Base-by-base conservation (phyloP, 305 asterid species). In the Rubia peregrina region DNA sequence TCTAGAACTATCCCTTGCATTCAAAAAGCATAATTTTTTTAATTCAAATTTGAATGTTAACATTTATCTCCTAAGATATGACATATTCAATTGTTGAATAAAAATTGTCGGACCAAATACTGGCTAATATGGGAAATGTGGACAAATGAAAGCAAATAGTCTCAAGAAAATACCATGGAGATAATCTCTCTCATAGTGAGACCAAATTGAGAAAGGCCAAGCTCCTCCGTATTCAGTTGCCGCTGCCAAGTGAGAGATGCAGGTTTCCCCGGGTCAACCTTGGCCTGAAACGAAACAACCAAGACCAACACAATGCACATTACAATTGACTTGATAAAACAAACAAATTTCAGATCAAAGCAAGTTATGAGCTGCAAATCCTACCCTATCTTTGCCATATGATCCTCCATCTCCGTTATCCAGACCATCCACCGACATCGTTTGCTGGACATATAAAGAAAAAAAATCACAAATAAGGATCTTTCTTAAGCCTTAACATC, bases 211-310 rank as follows among this genome's bases (percentile, higher is more conserved):
- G 88, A 81, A 67, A 94, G 92, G 76, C 73, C 66, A 72, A 72
- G 81, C 36, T 85, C 93, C 65, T 84, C 84, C 11, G 74, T 73
- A 67, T 82, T 81, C 14, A 94, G 79, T 77, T 83, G 87, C 64
- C 98, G 85, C 79, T 85, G 83, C 97, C 95, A 91, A 59, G 97
- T 82, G 75, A 94, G 88, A 71, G 94, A 81, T 64, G 97, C 93
- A 81, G 89, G 92, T 64, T 70, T 78, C 66, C 80, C 86, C 2
- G 95, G 88, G 76, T 86, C 93, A 76, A 82, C 85, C 69, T 77
- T 77, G 67, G 80, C 82, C 96, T 88, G 87, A 61, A 85, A 76
- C 76, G 59, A 59, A 73, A 78, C 33, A 57, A 24, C 42, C 63
- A 38, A 68, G 44, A 64, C 44, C 68, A 22, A 21, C 22, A 24